Conservation (phyloP, 768 basidiomycete genomes). For the Collybia sordida region DNA sequence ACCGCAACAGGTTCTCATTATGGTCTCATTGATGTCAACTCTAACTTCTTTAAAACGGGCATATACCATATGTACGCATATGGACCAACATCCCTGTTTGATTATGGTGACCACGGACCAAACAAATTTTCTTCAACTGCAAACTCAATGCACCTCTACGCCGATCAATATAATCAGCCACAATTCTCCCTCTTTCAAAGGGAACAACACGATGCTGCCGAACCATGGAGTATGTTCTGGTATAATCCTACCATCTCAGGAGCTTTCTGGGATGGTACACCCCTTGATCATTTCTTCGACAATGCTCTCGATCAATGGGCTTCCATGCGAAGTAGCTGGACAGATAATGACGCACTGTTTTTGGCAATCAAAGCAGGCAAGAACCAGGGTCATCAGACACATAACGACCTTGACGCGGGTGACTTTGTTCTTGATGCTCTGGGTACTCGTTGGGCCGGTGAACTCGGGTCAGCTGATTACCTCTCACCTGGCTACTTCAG, state of each 20-base stretch:
- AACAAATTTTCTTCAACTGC: constrained; percentile 97
- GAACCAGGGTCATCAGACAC: constrained; percentile 84
- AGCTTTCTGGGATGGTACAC: constrained; percentile 87
- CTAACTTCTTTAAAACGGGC: constrained; percentile 71
- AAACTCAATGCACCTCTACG: constrained; percentile 83
- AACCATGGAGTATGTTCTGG: constrained; percentile 91
- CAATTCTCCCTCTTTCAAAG: constrained; percentile 87
- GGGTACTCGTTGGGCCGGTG: constrained; percentile 93
- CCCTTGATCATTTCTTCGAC: constrained; percentile 83
- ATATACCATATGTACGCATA: constrained; percentile 87
- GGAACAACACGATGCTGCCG: constrained; percentile 78
- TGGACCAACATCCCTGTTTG: constrained; percentile 85
- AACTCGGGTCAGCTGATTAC: constrained; percentile 90
- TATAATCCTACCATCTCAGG: constrained; percentile 82
- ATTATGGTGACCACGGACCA: constrained; percentile 84
- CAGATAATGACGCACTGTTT: constrained; percentile 78
- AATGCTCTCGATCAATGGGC: constrained; percentile 79
- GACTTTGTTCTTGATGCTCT: constrained; percentile 96
- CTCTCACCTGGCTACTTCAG: constrained; percentile 72
- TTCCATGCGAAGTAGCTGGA: constrained; percentile 92
- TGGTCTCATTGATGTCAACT: constrained; percentile 68
- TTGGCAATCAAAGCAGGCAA: constrained; percentile 89
- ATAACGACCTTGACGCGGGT: constrained; percentile 92
- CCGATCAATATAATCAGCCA: constrained; percentile 65
- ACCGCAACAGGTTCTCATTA: constrained; percentile 86